Evolutionary conservation across 2,329 filamentous ascomycete species (phyloP), one percentile per base, ranked within the genome.

Genomic region (Hymenoscyphus scutula): DNA sequence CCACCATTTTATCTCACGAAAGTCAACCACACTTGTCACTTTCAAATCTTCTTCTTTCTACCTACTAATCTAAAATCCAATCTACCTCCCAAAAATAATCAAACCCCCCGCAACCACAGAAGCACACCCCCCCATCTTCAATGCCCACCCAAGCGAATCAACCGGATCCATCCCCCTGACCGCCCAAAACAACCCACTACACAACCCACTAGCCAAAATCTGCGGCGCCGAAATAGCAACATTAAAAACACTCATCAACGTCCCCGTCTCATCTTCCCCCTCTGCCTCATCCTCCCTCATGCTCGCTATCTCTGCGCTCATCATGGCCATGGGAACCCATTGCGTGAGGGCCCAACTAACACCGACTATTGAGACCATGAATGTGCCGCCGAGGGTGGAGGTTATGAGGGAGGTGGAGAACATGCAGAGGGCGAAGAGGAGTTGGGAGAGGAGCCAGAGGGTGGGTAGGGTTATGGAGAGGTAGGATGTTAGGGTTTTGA

Each of bases 271-370:
- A 48, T 53, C 54, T 13, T 63, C 29, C 15, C 56, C 37, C n/a
- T 48, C 27, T 34, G 29, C n/a, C n/a, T 15, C 29, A 7, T 61
- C 59, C 17, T 61, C 54, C 5, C 54, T 37, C 27, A 56, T 53
- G 25, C 8, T 34, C 5, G 53, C 69, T 27, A 72, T 63, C 55
- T 74, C 73, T 11, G 62, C 62, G 8, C 70, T 71, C 19, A 74
- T 72, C 27, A 74, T 63, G 0, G 71, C 71, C 58, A 72, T 73
- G 0, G 73, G 73, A 23, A 68, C 70, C 71, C 69, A 74, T 53
- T 71, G 68, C 1, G 71, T 74, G 34, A 74, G 55, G 2, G 71
- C 70, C 73, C 72, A 75, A 7, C 71, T 68, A 1, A 74, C 58
- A 23, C 72, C 73, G 10, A 64, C 45, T 11, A 55, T 59, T 15